These are phyloP conservation scores for Boechera retrofracta DNA, from an alignment of 345 rosid genomes.

Conservation along the genomic window DNA sequence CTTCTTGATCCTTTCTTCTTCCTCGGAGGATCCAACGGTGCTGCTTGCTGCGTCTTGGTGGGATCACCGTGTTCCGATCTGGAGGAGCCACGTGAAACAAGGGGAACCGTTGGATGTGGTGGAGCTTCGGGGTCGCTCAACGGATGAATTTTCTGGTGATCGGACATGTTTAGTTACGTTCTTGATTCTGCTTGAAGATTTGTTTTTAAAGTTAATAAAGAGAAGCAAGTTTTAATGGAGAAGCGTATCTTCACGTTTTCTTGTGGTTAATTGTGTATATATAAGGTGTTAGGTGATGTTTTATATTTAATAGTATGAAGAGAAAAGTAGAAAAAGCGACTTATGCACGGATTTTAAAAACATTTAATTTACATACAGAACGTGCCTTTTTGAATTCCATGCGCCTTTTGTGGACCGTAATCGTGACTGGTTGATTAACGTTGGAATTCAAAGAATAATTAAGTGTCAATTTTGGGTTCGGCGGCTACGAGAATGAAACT, in stretches of 20 bases:
- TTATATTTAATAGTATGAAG: neutral
- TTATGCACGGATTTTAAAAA: neutral
- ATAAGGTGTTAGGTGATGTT: slow-evolving; percentile 22
- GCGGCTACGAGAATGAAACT: neutral
- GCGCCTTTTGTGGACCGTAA: slow-evolving; percentile 32
- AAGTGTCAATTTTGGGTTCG: slow-evolving; percentile 12
- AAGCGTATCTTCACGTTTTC: slow-evolving; percentile 30
- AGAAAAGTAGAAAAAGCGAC: slow-evolving; percentile 25
- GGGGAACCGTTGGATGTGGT: slow-evolving; percentile 55
- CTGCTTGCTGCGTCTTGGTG: neutral
- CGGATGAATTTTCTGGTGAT: slow-evolving; percentile 71
- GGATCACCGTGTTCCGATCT: slow-evolving; percentile 49
- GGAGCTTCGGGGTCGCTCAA: slow-evolving; percentile 62
- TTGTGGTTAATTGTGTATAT: slow-evolving; percentile 22
- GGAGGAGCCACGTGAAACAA: slow-evolving; percentile 54
- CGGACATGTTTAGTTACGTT: slow-evolving; percentile 52
- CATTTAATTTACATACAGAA: slow-evolving; percentile 6
- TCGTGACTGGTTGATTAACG: neutral
- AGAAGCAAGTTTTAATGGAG: slow-evolving; percentile 12
- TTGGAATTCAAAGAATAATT: neutral
- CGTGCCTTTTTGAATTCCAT: slow-evolving; percentile 26
- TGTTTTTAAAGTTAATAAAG: slow-evolving; percentile 11
- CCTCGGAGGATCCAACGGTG: slow-evolving; percentile 42
- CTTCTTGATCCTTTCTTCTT: slow-evolving; percentile 59
- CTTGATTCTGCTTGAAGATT: slow-evolving; percentile 1